Conservation (phyloP, 192 early-diverging fungal genomes). For the Lobosporangium transversale region DNA sequence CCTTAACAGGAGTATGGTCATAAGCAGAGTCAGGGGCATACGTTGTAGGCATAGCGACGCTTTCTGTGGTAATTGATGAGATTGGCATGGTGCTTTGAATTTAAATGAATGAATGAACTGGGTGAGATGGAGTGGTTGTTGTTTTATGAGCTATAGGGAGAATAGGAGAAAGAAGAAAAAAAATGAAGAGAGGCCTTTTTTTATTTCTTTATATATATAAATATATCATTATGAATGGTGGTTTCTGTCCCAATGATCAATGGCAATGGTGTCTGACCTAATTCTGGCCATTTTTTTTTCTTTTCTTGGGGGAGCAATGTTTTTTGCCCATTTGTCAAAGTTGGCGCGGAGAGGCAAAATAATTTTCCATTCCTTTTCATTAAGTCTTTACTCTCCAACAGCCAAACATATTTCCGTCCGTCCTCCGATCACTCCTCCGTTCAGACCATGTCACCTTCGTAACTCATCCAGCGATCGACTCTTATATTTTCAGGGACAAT, state of each 20-base stretch:
- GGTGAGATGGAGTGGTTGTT: too few species aligned
- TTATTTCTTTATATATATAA: neutral
- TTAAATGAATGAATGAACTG: neutral
- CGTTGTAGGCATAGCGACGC: slow-evolving; percentile 4
- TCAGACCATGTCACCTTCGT: too few species aligned
- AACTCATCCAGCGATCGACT: too few species aligned
- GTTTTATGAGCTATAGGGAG: too few species aligned
- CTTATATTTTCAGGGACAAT: too few species aligned
- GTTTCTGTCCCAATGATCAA: too few species aligned
- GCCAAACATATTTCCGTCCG: neutral
- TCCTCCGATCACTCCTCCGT: neutral
- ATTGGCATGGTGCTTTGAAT: slow-evolving; percentile 19
- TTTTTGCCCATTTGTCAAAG: too few species aligned
- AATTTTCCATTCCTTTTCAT: slow-evolving; percentile 8
- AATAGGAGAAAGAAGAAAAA: slow-evolving; percentile 3
- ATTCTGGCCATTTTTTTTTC: too few species aligned
- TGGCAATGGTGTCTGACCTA: too few species aligned
- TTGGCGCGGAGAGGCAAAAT: slow-evolving; percentile 14
- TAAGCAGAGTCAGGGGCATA: neutral
- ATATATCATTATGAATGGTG: too few species aligned
- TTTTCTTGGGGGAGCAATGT: too few species aligned
- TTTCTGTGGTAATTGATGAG: slow-evolving; percentile 2
- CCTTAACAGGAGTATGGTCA: neutral
- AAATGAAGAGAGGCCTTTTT: neutral
- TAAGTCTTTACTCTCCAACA: neutral